Evolutionary conservation across 2,329 filamentous ascomycete species (phyloP), one percentile per base, ranked within the genome.

Genomic region (Talaromyces funiculosus): DNA sequence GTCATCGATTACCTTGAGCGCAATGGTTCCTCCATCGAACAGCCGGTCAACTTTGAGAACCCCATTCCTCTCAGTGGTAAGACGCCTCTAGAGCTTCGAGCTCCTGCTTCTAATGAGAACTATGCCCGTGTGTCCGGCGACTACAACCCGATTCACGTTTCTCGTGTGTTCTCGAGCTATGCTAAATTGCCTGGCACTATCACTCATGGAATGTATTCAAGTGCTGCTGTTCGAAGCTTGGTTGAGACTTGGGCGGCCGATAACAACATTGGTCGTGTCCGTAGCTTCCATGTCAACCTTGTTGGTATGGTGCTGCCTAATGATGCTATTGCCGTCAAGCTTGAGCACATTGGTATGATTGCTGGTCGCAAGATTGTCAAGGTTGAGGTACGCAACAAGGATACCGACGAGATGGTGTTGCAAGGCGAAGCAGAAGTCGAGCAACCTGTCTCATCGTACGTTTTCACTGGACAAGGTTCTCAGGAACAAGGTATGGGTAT

Each of bases 401-500:
- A 97, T 74, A 95, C 89, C 0, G 94, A 97, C 72, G 94, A 97
- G 68, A 97, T 97, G 82, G 92, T 99, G 12, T 82, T 99, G 4
- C 81, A 96, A 55, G 94, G 91, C 71, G 93, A 97, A 78, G 94
- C 94, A 26, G 94, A 99, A 77, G 91, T 99, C 61, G 94, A 99
- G 78, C 94, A 99, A 75, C 95, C 95, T 7, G 91, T 94, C 35
- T 96, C 93, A 1, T 88, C 94, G 4, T 99, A 99, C 71, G 91
- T 99, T 67, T 99, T 99, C 78, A 99, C 95, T 65, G 94, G 94
- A 60, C 94, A 99, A 77, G 94, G 94, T 69, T 97, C 92, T 55
- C 95, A 99, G 77, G 94, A 99, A 77, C 94, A 99, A 76, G 94
- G 94, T 64, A 99, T 99, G 94, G 94, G 94, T 78, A 99, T 99